Conservation (phyloP, 169 alveolate genomes). For the Condylostoma magnum region DNA sequence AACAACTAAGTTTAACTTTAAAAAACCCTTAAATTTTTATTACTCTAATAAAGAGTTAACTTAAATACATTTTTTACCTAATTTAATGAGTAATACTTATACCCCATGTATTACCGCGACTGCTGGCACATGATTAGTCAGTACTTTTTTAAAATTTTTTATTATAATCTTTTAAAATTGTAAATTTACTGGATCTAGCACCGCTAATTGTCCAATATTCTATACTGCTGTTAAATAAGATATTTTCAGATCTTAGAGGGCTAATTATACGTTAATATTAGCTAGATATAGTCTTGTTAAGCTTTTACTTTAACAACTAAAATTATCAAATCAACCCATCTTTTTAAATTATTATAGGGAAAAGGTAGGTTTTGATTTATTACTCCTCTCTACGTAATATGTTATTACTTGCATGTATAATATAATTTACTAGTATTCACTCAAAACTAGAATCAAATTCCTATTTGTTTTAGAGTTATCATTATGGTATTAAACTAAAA, state of each 20-base stretch:
- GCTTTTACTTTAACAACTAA: conserved; percentile 42
- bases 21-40: no score
- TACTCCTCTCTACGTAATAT: conserved; percentile 25
- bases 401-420: conserved; percentile 41
- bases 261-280: conserved; percentile 27
- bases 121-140: conserved; percentile 63
- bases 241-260: conserved; percentile 43
- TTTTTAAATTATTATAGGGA: neutral
- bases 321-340: conserved; percentile 30
- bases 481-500: neutral
- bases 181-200: conserved; percentile 47
- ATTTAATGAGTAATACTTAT: conserved; percentile 42
- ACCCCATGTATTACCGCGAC: conserved; percentile 61
- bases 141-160: conserved; percentile 39
- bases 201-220: conserved; percentile 51
- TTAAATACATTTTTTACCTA: no score
- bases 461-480: neutral
- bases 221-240: conserved; percentile 53
- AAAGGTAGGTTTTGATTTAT: conserved; percentile 3
- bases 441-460: conserved; percentile 43
- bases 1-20: no score
- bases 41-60: no score
- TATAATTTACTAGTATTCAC: conserved; percentile 36
- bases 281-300: conserved; percentile 30
- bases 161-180: conserved; percentile 35